phyloP scores from a whole-genome alignment of 106 monocot species.

The Dendrobium huoshanense region DNA sequence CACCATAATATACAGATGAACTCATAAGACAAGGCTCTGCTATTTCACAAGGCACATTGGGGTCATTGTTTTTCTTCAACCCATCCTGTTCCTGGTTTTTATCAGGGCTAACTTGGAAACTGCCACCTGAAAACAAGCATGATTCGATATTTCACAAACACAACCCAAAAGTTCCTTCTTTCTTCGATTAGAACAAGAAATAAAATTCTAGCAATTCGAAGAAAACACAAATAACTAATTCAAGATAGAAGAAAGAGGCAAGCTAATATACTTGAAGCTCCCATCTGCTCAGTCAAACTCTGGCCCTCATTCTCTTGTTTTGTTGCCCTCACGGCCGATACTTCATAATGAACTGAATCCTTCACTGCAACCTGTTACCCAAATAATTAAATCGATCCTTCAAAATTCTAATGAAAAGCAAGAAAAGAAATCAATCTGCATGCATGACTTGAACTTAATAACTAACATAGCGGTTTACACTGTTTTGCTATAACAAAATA shows the following conservation, averaged over 20 bases:
- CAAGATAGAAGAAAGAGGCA: background rate
- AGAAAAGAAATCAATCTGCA: background rate
- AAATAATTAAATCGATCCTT: background rate
- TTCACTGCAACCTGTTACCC: background rate
- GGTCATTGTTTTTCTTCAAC: background rate
- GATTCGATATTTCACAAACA: no score
- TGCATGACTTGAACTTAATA: background rate
- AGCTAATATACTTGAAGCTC: background rate
- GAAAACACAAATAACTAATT: background rate
- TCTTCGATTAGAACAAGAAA: background rate
- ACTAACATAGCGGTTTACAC: background rate
- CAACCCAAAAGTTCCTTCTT: background rate
- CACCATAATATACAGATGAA: conserved; percentile 26
- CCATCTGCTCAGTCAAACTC: background rate
- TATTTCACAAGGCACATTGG: background rate
- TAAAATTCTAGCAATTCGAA: background rate
- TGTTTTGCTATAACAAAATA: background rate
- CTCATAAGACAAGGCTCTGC: conserved; percentile 17
- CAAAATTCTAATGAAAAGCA: background rate
- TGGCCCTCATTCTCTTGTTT: background rate
- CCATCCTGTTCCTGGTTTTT: background rate
- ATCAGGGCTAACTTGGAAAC: background rate
- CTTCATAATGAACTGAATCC: background rate
- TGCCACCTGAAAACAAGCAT: background rate
- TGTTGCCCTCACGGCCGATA: background rate